A percentile compares a stretch with the other conserved stretches of the same genome.
Conservation (phyloP, 768 basidiomycete genomes). For the Boletus reticulatus region DNA sequence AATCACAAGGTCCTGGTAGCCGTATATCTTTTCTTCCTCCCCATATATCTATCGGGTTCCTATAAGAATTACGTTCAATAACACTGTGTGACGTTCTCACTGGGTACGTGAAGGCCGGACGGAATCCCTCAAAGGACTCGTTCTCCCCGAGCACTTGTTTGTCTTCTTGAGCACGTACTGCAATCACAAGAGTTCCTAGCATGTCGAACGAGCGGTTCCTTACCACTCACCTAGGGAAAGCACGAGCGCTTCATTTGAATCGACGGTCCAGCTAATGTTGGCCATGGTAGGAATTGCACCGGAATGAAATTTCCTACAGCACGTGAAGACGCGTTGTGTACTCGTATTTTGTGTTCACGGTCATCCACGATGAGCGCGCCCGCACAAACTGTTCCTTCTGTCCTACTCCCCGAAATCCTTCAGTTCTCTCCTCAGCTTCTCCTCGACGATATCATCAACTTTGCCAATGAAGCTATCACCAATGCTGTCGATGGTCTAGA, state of each 20-base stretch:
- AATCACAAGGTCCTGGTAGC: conserved; percentile 81
- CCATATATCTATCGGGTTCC: conserved; percentile 71
- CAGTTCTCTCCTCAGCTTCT: conserved; percentile 84
- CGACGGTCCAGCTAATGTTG: conserved; percentile 63
- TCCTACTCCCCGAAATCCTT: conserved; percentile 50
- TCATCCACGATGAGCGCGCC: conserved; percentile 24
- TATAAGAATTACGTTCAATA: conserved; percentile 4
- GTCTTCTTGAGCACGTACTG: conserved; percentile 74
- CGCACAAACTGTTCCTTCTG: conserved; percentile 26
- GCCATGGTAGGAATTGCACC: conserved; percentile 16
- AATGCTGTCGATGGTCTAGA: conserved; percentile 81
- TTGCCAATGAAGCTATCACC: conserved; percentile 74
- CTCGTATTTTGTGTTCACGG: conserved; percentile 13
- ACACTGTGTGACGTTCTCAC: conserved; percentile 42
- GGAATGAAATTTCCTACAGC: too few relatives aligned
- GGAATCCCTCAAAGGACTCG: conserved; percentile 66
- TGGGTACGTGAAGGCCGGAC: conserved; percentile 93
- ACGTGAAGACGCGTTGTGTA: conserved; percentile 27
- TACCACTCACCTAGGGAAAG: conserved; percentile 64
- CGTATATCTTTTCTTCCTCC: conserved; percentile 95
- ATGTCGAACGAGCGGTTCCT: background rate
- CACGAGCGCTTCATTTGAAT: conserved; percentile 74
- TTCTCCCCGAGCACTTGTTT: conserved; percentile 51
- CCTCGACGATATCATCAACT: conserved; percentile 85
- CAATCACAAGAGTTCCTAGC: background rate